Evolutionary conservation across 2,329 filamentous ascomycete species (phyloP), one percentile per base, ranked within the genome.

Genomic region (Aspergillus texensis): DNA sequence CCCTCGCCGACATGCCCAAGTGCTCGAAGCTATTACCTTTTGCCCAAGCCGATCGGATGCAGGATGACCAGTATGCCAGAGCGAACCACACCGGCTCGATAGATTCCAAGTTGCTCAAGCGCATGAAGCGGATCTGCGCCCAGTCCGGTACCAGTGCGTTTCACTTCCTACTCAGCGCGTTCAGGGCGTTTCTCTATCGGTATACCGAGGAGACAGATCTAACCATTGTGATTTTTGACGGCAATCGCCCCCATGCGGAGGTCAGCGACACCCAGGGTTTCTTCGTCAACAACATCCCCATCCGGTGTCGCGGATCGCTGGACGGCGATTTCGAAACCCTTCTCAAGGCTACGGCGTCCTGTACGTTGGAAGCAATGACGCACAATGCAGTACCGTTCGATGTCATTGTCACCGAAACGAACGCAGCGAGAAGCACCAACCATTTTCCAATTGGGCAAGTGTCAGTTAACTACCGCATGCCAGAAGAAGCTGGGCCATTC

Each of bases 361-460:
- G 41, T 12, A 56, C 46, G 14, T 30, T 55, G 26, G 52, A 46
- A 16, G 26, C 50, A 14, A 28, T 61, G 19, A 24, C 50, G 14
- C 58, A 56, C 52, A 32, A 26, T 16, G 26, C 30, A 41, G 24
- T 56, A 16, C 58, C 58, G 3, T 61, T 61, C 34, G 58, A 61
- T 24, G 58, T 53, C 8, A 61, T 61, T 28, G 58, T 61, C 24
- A 32, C 28, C 28, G 52, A 39, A 14, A 32, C 43, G 34, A 36
- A 32, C 10, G 36, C 45, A 14, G n/a, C 39, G 1, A 36, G 58
- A 6, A 56, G n/a, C 28, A 34, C 28, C n/a, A 52, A 30, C 2
- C 58, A 61, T 48, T 61, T 56, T 21, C 58, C 58, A 16, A 26
- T 61, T 28, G 58, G 58, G 4, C 58, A 61, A 39, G 36, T 56